phyloP scores from a whole-genome alignment of 164 flowering plant species.

The Kalanchoe fedtschenkoi region DNA sequence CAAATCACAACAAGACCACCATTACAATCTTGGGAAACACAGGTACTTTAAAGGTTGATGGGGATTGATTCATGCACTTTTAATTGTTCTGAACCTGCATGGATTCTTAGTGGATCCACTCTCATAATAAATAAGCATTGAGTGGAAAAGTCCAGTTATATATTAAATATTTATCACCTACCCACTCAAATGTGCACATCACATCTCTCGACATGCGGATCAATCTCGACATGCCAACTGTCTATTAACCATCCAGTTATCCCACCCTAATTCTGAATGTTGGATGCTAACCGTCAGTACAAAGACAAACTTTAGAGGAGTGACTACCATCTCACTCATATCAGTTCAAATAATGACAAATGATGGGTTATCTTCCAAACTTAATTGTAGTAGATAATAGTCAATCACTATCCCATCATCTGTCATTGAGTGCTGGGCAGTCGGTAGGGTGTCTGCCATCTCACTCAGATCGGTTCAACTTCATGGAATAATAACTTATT shows the following conservation, averaged over 20 bases:
- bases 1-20: slow-evolving; percentile 36
- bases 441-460: background rate
- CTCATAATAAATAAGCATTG: no score
- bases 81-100: no score
- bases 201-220: no score
- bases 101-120: no score
- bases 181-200: no score
- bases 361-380: background rate
- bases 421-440: background rate
- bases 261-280: background rate
- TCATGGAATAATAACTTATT: background rate
- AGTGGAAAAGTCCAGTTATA: no score
- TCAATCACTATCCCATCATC: background rate
- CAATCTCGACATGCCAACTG: no score
- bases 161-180: no score
- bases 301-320: background rate
- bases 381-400: background rate
- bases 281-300: background rate
- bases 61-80: background rate
- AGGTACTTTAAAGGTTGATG: slow-evolving; percentile 22
- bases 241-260: no score
- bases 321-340: no score
- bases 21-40: slow-evolving; percentile 71
- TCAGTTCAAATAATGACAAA: no score
- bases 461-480: background rate